These are phyloP conservation scores for Macrolepiota dolichaula DNA, from an alignment of 768 basidiomycete genomes.

Conservation along the genomic window DNA sequence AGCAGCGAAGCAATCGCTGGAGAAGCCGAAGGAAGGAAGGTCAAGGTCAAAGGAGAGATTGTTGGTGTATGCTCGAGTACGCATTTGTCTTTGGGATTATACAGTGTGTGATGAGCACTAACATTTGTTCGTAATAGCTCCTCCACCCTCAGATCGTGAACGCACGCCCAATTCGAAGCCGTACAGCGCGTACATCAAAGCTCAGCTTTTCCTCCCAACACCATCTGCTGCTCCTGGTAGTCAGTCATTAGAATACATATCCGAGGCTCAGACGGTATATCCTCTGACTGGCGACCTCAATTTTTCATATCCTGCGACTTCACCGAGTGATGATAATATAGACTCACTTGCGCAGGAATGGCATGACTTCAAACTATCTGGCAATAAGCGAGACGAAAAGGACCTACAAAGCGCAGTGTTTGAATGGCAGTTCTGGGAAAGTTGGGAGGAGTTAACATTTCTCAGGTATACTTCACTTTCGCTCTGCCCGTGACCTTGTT, in stretches of 20 bases:
- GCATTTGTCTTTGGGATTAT: conserved; percentile 16
- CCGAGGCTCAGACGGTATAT: not conserved
- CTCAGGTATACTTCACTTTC: conserved; percentile 41
- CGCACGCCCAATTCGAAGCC: conserved; percentile 23
- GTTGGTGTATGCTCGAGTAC: conserved; percentile 43
- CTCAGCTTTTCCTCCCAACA: conserved; percentile 39
- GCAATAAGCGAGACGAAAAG: conserved; percentile 39
- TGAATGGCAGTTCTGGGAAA: conserved; percentile 43
- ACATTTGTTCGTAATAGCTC: conserved; percentile 30
- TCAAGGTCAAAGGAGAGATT: conserved; percentile 29
- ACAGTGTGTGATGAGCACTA: not conserved
- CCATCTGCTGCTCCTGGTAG: conserved; percentile 10
- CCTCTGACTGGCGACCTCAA: conserved; percentile 6
- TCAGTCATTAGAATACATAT: not conserved
- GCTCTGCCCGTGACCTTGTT: too few species aligned
- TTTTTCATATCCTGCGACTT: not conserved
- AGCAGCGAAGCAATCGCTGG: not conserved
- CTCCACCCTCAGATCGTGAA: conserved; percentile 35
- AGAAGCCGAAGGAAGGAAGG: conserved; percentile 13
- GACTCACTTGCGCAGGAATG: conserved; percentile 5
- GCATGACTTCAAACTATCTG: conserved; percentile 29
- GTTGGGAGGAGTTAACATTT: conserved; percentile 49
- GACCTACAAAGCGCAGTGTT: conserved; percentile 40
- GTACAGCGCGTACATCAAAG: conserved; percentile 41
- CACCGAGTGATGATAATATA: not conserved